Percentiles rank a stretch among this genome's conserved stretches.
Conservation (phyloP, 306 rosid genomes). For the Vigna mungo region DNA sequence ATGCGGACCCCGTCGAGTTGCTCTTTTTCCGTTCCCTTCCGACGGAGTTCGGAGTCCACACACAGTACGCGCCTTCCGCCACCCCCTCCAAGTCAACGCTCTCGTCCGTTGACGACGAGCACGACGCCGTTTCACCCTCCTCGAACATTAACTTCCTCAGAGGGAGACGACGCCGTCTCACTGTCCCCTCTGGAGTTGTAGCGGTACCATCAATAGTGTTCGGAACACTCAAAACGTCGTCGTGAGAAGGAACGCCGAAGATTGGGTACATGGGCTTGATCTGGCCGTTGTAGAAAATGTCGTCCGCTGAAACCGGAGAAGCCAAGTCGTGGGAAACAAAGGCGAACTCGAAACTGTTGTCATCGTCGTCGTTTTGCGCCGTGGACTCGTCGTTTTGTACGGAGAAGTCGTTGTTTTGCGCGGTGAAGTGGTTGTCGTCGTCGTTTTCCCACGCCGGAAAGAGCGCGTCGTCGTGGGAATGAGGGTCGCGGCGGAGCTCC, state of each 20-base stretch:
- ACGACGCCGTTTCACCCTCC: slow-evolving; percentile 60
- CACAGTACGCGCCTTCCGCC: slow-evolving; percentile 66
- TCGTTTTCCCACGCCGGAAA: slow-evolving; percentile 46
- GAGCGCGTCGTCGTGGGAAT: slow-evolving; percentile 41
- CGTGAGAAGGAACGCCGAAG: slow-evolving; percentile 50
- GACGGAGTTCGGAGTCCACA: slow-evolving; percentile 62
- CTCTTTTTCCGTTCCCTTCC: slow-evolving; percentile 56
- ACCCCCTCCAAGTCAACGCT: slow-evolving; percentile 54
- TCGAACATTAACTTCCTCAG: slow-evolving; percentile 81
- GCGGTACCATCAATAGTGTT: not conserved
- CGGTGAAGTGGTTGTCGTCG: not conserved
- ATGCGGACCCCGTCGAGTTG: slow-evolving; percentile 64
- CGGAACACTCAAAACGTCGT: not conserved
- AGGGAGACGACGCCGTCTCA: slow-evolving; percentile 68
- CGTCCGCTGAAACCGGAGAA: slow-evolving; percentile 75
- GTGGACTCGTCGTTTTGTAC: not conserved
- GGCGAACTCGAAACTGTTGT: slow-evolving; percentile 47
- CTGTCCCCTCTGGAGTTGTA: not conserved
- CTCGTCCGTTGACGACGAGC: slow-evolving; percentile 71
- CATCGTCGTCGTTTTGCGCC: slow-evolving; percentile 43
- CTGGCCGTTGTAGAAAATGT: slow-evolving; percentile 87
- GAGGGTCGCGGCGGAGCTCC: slow-evolving; percentile 58
- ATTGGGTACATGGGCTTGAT: slow-evolving; percentile 80
- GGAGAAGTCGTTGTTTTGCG: not conserved
- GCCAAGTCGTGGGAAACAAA: slow-evolving; percentile 53